A percentile compares a stretch with the other conserved stretches of the same genome.
phyloP scores from a whole-genome alignment of 2,329 filamentous ascomycete species.

The Talaromyces sp. region DNA sequence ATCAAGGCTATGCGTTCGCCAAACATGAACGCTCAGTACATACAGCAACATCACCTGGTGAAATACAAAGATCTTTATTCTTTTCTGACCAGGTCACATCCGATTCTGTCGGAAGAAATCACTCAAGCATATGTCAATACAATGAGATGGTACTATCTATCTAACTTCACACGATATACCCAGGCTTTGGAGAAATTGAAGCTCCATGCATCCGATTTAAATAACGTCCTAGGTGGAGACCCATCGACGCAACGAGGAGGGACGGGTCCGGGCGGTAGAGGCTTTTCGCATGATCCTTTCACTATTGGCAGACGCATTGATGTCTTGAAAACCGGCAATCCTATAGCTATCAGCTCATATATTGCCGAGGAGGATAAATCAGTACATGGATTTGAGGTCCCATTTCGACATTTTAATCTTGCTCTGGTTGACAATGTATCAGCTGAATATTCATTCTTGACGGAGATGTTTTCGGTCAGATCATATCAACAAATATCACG shows the following conservation, averaged over 20 bases:
- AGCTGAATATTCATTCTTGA: conserved; percentile 91
- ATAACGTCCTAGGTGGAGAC: conserved; percentile 78
- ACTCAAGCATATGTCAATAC: conserved; percentile 93
- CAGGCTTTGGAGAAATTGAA: conserved; percentile 80
- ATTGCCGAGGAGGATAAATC: conserved; percentile 85
- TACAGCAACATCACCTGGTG: conserved; percentile 88
- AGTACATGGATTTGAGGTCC: conserved; percentile 81
- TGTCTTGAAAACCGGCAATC: conserved; percentile 68
- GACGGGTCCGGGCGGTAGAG: conserved; percentile 28
- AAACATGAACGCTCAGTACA: conserved; percentile 94
- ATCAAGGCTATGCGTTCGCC: conserved; percentile 92
- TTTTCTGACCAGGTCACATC: conserved; percentile 79
- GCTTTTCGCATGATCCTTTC: conserved; percentile 72
- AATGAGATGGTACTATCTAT: conserved; percentile 97
- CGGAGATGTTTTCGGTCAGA: conserved; percentile 79
- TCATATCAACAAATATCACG: conserved; percentile 74
- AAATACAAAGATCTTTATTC: conserved; percentile 83
- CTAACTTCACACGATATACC: conserved; percentile 85
- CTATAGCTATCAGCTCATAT: conserved; percentile 78
- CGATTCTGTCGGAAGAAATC: conserved; percentile 83
- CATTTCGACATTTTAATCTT: conserved; percentile 92
- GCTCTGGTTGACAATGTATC: conserved; percentile 91
- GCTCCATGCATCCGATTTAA: conserved; percentile 75
- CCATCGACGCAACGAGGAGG: conserved; percentile 60
- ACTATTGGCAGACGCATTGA: conserved; percentile 84